phyloP scores from a whole-genome alignment of 352 stramenopile species.

The Phytophthora litchii region DNA sequence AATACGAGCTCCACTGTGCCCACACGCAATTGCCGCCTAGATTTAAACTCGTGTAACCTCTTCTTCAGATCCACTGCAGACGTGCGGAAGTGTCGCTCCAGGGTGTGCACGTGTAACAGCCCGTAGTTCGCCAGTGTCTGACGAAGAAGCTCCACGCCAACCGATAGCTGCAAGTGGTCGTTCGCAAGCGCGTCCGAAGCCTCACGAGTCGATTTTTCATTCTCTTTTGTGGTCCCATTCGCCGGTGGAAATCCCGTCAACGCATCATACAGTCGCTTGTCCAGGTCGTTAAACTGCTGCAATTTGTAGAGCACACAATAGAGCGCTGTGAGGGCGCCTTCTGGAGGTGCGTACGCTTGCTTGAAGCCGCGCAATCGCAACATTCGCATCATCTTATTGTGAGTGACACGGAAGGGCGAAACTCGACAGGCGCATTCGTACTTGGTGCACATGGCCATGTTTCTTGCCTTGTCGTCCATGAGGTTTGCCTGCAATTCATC shows the following conservation, averaged over 20 bases:
- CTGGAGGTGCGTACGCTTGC: slow-evolving; percentile 48
- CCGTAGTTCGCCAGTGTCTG: slow-evolving; percentile 75
- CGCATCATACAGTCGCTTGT: slow-evolving; percentile 69
- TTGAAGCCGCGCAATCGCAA: slow-evolving; percentile 55
- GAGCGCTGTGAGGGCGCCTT: slow-evolving; percentile 51
- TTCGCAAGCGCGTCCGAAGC: slow-evolving; percentile 29
- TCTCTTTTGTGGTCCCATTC: slow-evolving; percentile 1
- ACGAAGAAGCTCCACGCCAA: slow-evolving; percentile 58
- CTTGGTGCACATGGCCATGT: slow-evolving; percentile 71
- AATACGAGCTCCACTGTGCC: slow-evolving; percentile 71
- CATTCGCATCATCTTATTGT: slow-evolving; percentile 70
- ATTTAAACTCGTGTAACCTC: slow-evolving; percentile 80
- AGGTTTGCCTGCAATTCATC: slow-evolving; percentile 76
- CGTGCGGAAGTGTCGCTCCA: slow-evolving; percentile 63
- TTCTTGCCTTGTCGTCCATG: slow-evolving; percentile 68
- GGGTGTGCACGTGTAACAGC: slow-evolving; percentile 61
- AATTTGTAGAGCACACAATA: slow-evolving; percentile 69
- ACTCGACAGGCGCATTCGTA: slow-evolving; percentile 79
- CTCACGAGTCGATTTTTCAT: slow-evolving; percentile 13
- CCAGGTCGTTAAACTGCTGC: slow-evolving; percentile 76
- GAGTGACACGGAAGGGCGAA: slow-evolving; percentile 57
- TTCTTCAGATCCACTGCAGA: slow-evolving; percentile 76
- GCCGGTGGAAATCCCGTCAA: slow-evolving; percentile 40
- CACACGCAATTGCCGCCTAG: slow-evolving; percentile 53
- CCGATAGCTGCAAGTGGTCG: slow-evolving; percentile 35